Percentiles rank a stretch among this genome's conserved stretches.
These are phyloP conservation scores for Podaxis sp. DNA, from an alignment of 768 basidiomycete species.

Conservation along the genomic window DNA sequence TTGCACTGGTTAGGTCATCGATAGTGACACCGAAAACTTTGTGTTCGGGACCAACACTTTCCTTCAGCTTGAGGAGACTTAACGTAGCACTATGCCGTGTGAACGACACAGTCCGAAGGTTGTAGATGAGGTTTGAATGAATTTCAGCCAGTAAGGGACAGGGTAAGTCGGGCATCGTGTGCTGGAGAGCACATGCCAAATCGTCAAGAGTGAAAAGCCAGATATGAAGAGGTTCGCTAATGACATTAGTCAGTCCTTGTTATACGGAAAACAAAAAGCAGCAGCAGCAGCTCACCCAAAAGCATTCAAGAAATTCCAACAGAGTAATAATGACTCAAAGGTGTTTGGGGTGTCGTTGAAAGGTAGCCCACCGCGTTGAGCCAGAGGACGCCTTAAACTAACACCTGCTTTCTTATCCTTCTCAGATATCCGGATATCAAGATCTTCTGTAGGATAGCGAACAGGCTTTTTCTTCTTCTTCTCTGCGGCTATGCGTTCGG, in stretches of 20 bases:
- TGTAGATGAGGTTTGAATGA: conserved; percentile 87
- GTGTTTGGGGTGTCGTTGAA: conserved; percentile 62
- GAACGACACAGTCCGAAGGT: conserved; percentile 80
- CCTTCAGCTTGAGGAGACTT: conserved; percentile 54
- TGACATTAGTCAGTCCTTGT: conserved; percentile 10
- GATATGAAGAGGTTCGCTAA: conserved; percentile 82
- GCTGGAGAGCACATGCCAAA: conserved; percentile 83
- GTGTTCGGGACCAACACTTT: conserved; percentile 34
- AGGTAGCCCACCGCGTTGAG: conserved; percentile 62
- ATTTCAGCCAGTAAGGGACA: conserved; percentile 84
- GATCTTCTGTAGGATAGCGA: conserved; percentile 91
- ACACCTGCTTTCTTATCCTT: conserved; percentile 83
- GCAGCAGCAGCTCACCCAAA: conserved; percentile 70
- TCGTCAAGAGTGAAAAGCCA: conserved; percentile 93
- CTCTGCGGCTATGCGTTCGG: conserved; percentile 68
- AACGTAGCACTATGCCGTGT: conserved; percentile 73
- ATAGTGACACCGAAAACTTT: conserved; percentile 57
- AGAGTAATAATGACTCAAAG: conserved; percentile 87
- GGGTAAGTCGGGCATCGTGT: conserved; percentile 64
- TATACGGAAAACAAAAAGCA: conserved; percentile 11
- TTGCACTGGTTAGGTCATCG: conserved; percentile 62
- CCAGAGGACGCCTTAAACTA: conserved; percentile 63
- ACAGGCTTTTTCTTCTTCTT: conserved; percentile 89
- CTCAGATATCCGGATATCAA: conserved; percentile 77
- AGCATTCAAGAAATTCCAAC: conserved; percentile 92